phyloP scores from a whole-genome alignment of 441 rosid genomes.

The Kokia cookei region DNA sequence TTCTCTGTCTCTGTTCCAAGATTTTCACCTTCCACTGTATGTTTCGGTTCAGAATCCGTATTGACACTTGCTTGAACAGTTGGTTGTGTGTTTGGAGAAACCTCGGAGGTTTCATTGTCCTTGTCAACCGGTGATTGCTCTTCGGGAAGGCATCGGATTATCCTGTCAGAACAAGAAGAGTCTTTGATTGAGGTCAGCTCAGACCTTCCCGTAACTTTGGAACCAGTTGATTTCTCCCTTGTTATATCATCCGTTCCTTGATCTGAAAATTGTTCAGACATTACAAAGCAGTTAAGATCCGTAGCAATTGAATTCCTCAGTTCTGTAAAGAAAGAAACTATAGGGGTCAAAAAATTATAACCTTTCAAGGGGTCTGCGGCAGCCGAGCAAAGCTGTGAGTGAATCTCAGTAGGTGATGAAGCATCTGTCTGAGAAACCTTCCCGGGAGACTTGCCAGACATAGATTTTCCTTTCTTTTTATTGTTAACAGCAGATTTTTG shows the following conservation, averaged over 20 bases:
- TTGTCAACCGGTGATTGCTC: slow-evolving; percentile 13
- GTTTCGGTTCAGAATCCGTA: slow-evolving; percentile 14
- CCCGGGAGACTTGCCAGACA: background rate
- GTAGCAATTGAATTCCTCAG: slow-evolving; percentile 36
- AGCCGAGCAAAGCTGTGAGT: slow-evolving; percentile 21
- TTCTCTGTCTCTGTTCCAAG: slow-evolving; percentile 12
- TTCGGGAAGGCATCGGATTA: slow-evolving; percentile 11
- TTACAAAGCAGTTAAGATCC: slow-evolving; percentile 14
- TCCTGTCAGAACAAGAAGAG: slow-evolving; percentile 17
- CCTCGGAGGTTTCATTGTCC: slow-evolving; percentile 3
- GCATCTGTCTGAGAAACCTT: slow-evolving; percentile 2
- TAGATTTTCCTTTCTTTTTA: background rate
- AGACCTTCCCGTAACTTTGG: slow-evolving; percentile 9
- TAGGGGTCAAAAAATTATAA: slow-evolving; percentile 7
- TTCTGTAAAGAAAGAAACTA: slow-evolving; percentile 30
- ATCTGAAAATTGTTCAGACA: slow-evolving; percentile 13
- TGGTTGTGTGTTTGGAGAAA: slow-evolving; percentile 4
- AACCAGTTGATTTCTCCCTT: slow-evolving; percentile 13
- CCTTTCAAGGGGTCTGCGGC: slow-evolving; percentile 3
- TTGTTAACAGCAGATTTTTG: background rate
- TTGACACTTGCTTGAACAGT: slow-evolving; percentile 3
- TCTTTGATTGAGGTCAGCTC: slow-evolving; percentile 17
- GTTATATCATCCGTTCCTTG: slow-evolving; percentile 5
- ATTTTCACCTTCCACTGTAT: slow-evolving; percentile 11
- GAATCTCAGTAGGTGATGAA: slow-evolving; percentile 31